Evolutionary conservation across 441 rosid genomes (phyloP).

Genomic region (Pelargonium citronellum): DNA sequence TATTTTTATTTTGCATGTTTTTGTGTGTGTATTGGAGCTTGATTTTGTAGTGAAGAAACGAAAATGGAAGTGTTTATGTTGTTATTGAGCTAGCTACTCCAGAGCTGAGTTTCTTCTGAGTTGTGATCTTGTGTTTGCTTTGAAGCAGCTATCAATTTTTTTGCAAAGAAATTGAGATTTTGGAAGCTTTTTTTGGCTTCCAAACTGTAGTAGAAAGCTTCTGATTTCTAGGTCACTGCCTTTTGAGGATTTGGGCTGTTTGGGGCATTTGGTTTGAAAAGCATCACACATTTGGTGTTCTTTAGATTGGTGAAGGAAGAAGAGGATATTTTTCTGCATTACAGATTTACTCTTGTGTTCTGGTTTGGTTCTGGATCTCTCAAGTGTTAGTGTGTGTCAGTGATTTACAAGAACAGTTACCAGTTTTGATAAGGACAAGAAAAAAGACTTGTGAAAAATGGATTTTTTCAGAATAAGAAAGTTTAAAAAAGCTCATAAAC

Average conservation of each 20-base stretch:
- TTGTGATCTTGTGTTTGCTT: constrained; percentile 7
- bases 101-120: constrained; percentile 1
- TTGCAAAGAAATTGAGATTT: not conserved
- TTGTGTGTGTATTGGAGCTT: constrained; percentile 6
- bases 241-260: not conserved
- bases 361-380: constrained; percentile 14
- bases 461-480: constrained; percentile 64
- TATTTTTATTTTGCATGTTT: constrained; percentile 15
- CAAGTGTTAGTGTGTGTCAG: constrained; percentile 3
- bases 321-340: too few species aligned
- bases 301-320: too few species aligned
- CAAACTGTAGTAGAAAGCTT: not conserved
- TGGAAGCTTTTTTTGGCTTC: not conserved
- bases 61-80: constrained; percentile 12
- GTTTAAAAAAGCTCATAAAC: constrained; percentile 54
- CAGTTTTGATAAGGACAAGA: not conserved
- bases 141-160: constrained; percentile 3
- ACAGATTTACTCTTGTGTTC: not conserved
- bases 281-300: too few species aligned
- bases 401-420: constrained; percentile 21
- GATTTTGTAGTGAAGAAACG: not conserved
- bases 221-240: not conserved
- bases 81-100: constrained; percentile 21
- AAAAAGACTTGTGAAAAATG: constrained; percentile 35
- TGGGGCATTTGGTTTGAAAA: too few species aligned